Conservation (phyloP, 2,329 filamentous ascomycete genomes). For the Niveomyces coronatus region DNA sequence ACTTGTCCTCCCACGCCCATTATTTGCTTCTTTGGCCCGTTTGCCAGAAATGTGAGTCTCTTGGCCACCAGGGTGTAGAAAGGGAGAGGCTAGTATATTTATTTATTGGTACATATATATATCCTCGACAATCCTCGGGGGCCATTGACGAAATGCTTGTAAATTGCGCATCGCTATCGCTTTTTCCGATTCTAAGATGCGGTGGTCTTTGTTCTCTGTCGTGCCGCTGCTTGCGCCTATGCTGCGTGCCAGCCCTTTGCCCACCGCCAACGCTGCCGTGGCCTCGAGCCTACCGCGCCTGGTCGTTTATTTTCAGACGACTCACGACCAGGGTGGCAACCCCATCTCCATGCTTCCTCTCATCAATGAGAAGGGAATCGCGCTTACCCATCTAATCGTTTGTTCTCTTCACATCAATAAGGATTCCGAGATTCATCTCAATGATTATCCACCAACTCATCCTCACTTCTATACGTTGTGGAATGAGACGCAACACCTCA, state of each 20-base stretch:
- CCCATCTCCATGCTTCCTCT: slow-evolving; percentile 42
- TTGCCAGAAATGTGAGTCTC: no score
- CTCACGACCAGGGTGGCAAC: slow-evolving; percentile 27
- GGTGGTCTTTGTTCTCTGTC: slow-evolving; percentile 4
- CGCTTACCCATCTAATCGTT: slow-evolving; percentile 67
- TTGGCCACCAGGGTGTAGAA: no score
- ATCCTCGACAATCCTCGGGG: neutral
- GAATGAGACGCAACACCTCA: slow-evolving; percentile 61
- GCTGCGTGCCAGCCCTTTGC: no score
- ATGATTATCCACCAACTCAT: slow-evolving; percentile 60
- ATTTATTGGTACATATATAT: slow-evolving; percentile 7
- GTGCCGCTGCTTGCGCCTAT: slow-evolving; percentile 7
- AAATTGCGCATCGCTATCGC: no score
- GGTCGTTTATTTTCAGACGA: slow-evolving; percentile 41
- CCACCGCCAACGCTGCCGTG: slow-evolving; percentile 4
- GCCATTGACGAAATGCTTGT: no score
- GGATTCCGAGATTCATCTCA: slow-evolving; percentile 57
- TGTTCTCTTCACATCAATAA: slow-evolving; percentile 73
- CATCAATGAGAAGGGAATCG: slow-evolving; percentile 29
- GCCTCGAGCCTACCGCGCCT: slow-evolving; percentile 26
- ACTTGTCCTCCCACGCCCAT: no score
- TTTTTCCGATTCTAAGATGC: slow-evolving; percentile 1
- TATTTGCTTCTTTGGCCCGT: no score
- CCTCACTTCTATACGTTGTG: slow-evolving; percentile 60
- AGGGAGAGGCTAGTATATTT: no score